Evolutionary conservation across 768 basidiomycete genomes (phyloP), one percentile per base, ranked within the genome.

Genomic region (Phlegmacium glaucopus): DNA sequence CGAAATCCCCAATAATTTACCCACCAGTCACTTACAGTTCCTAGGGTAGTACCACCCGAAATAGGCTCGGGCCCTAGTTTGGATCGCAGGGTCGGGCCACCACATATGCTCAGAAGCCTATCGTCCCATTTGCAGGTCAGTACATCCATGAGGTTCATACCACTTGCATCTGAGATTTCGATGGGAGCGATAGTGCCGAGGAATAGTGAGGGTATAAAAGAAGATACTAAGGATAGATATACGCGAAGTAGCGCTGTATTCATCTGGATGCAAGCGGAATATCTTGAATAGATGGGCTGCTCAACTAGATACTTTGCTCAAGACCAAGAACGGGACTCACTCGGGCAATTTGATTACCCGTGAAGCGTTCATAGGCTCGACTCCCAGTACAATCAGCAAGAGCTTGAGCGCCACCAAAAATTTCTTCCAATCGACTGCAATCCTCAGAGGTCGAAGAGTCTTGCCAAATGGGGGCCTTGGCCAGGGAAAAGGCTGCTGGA

Each of bases 91-190:
- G 76, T 79, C 5, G 80, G 67, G 4, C 86, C 87, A 28, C 87
- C 89, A 52, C 83, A 86, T 3, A 80, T 75, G 16, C 81, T 71
- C 9, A 92, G 68, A 35, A 93, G 68, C 34, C 67, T 57, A 48
- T 83, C 76, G 50, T 88, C 78, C 90, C 90, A 94, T 62, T 80
- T 80, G 62, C 79, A 78, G 1, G 80, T 77, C 26, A 83, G 65
- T 43, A 92, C 79, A 51, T 89, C 72, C 85, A 89, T 92, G 25
- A 93, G 68, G 61, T 93, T 93, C 89, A 90, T 93, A 0, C 92
- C 92, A 60, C 87, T 90, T 2, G 89, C 90, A 64, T 94, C 92
- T 18, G 84, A 83, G n/a, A 85, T 80, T 56, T 94, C 92, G 44
- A 91, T 84, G 0, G 89, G 87, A 9, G 85, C 86, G 53, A 92